phyloP scores from a whole-genome alignment of 192 early-diverging fungal genomes.

The Umbelopsis sp. region DNA sequence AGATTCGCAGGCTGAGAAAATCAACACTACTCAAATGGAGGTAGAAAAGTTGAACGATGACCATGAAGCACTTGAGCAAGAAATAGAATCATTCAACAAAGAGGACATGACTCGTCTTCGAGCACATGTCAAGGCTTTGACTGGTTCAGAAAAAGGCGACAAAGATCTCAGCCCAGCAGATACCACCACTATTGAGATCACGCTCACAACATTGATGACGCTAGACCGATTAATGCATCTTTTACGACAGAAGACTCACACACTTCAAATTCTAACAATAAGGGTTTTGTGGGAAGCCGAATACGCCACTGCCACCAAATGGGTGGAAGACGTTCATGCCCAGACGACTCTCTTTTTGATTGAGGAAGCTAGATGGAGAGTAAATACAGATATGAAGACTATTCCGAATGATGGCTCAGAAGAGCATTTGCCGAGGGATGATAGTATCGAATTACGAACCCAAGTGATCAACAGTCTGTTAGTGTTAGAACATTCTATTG shows the following conservation, averaged over 20 bases:
- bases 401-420: background rate
- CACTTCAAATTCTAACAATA: constrained; percentile 36
- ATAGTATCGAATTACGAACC: constrained; percentile 13
- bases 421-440: background rate
- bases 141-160: constrained; percentile 25
- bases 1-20: constrained; percentile 30
- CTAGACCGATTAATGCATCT: constrained; percentile 42
- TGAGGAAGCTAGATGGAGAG: constrained; percentile 29
- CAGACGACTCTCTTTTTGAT: constrained; percentile 33
- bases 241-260: constrained; percentile 35
- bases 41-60: constrained; percentile 36
- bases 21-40: constrained; percentile 27
- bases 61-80: constrained; percentile 34
- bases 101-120: constrained; percentile 48
- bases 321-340: constrained; percentile 25
- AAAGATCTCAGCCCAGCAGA: constrained; percentile 48
- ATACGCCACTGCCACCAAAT: constrained; percentile 28
- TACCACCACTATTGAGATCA: constrained; percentile 51
- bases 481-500: constrained; percentile 30
- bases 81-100: constrained; percentile 44
- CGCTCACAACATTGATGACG: constrained; percentile 43
- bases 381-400: constrained; percentile 5
- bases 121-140: constrained; percentile 46
- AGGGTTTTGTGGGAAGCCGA: constrained; percentile 46
- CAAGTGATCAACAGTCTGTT: constrained; percentile 27